Evolutionary conservation across 139 green algal genomes (phyloP).

Genomic region (Tetraselmis striata): DNA sequence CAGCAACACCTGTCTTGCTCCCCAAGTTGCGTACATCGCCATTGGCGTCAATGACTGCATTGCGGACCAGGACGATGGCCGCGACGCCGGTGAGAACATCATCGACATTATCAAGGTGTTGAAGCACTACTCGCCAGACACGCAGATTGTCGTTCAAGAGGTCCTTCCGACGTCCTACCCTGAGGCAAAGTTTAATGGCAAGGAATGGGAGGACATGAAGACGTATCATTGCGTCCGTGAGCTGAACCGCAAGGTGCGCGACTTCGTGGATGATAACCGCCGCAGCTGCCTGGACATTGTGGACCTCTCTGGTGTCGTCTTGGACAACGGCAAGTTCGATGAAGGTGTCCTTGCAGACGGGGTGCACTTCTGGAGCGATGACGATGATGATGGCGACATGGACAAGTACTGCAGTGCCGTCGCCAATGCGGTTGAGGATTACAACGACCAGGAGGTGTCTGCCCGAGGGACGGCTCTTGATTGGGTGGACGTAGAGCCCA

Average conservation of each 20-base stretch:
- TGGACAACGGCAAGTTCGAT: neutral
- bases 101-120: neutral
- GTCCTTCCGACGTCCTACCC: neutral
- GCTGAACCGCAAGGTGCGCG: neutral
- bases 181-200: neutral
- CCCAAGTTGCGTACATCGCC: neutral
- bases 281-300: neutral
- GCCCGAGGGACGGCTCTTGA: neutral
- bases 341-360: neutral
- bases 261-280: neutral
- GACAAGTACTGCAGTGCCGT: neutral
- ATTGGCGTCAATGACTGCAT: neutral
- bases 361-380: neutral
- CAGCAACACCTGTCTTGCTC: neutral
- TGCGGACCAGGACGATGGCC: neutral
- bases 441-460: neutral
- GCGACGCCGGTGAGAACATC: neutral
- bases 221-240: neutral
- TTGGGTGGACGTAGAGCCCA: neutral
- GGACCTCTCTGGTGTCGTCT: neutral
- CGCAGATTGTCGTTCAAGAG: neutral
- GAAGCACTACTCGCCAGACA: neutral
- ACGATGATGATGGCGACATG: neutral
- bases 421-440: neutral
- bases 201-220: neutral